Evolutionary conservation across 345 rosid species (phyloP).

Genomic region (Gossypium sturtianum): DNA sequence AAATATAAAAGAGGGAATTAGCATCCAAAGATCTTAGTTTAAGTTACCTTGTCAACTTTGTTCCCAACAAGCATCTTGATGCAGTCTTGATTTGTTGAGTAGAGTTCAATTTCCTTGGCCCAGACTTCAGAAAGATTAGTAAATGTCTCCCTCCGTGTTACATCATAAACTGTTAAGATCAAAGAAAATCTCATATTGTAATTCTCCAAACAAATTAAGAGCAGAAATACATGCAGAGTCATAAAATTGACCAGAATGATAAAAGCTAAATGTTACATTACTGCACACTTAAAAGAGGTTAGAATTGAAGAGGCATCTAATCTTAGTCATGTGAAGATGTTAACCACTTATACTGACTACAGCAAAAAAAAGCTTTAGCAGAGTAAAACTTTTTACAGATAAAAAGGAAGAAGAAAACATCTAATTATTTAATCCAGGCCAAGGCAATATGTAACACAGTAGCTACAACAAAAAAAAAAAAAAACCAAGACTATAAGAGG

Average conservation of each 20-base stretch:
- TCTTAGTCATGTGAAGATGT: not conserved
- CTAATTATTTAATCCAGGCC: too few species aligned
- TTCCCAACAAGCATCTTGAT: constrained; percentile 80
- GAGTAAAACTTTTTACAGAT: not conserved
- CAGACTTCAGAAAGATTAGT: constrained; percentile 61
- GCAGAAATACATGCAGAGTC: not conserved
- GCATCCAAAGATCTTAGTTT: not conserved
- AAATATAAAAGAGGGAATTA: not conserved
- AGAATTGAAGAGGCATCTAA: not conserved
- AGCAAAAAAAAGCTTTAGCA: not conserved
- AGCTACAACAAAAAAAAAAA: too few species aligned
- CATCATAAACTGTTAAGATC: constrained; percentile 52
- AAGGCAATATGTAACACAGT: too few species aligned
- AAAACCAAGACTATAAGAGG: not conserved
- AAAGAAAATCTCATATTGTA: not conserved
- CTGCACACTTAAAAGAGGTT: not conserved
- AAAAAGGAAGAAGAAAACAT: not conserved
- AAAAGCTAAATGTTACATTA: not conserved
- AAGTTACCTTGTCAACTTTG: constrained; percentile 66
- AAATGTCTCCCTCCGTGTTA: constrained; percentile 66
- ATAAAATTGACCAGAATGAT: not conserved
- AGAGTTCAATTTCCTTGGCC: constrained; percentile 69
- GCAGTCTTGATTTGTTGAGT: constrained; percentile 88
- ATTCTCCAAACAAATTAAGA: not conserved
- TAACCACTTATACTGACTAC: not conserved